Base-by-base conservation (phyloP, 169 alveolate species). In the Cystoisospora suis region DNA sequence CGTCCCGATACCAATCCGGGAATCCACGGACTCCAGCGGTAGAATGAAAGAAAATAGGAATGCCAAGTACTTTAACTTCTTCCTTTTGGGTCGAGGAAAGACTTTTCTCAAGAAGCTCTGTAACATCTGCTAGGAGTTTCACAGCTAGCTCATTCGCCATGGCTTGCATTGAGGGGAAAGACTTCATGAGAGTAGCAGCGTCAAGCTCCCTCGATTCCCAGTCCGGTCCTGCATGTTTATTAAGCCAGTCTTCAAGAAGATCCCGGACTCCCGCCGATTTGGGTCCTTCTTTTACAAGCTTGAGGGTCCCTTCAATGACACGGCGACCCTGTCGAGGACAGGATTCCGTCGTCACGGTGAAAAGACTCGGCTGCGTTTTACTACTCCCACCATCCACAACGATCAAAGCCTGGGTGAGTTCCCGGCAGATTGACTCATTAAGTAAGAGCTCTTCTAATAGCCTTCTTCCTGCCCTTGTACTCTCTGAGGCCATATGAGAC, bases 301-400 rank as follows among this genome's bases (percentile, higher is more conserved):
- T 12, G 9, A 85, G 38, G 0, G 58, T 42, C 29, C 58, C 90
- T 27, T 45, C 59, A 44, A 59, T 3, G 70, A 85, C 81, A 17
- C 45, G 53, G 49, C 90, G 53, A 0, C 90, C 90, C 27, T 15
- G 38, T 2, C 34, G 65, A 20, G 81, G 81, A 42, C 90, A 85
- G 65, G 80, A 53, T 45, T 85, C 81, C 3, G 90, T 15, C 42
- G 2, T 29, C 23, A 59, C 90, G 46, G 80, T 7, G 38, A 85
- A 58, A 32, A 85, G 65, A 15, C 42, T 34, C 29, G 80, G 80
- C 61, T 38, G 59, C 59, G 90, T 85, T 46, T 70, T 70, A 38
- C 80, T 85, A 81, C 90, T 85, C 49, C 90, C 90, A 44, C 90
- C 90, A 38, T 85, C 90, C 38, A 85, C 45, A 20, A 61, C 90